Evolutionary conservation across 306 rosid genomes (phyloP).

Genomic region (Rosa rugosa): DNA sequence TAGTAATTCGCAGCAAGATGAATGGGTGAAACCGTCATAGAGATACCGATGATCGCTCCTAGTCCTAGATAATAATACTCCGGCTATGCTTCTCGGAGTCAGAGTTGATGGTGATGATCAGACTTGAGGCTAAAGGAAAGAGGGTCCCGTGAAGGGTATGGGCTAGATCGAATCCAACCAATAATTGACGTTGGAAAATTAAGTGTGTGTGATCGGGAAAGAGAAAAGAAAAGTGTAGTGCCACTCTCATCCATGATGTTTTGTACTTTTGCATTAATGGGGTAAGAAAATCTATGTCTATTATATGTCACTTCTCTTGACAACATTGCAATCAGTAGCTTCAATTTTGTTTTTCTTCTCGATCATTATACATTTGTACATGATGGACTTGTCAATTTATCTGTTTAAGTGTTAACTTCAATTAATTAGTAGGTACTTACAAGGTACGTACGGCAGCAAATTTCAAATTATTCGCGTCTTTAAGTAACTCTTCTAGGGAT

Average conservation of each 20-base stretch:
- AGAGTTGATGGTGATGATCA: background rate
- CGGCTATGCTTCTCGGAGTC: background rate
- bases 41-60: background rate
- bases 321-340: slow-evolving; percentile 20
- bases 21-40: slow-evolving; percentile 26
- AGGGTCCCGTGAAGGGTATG: slow-evolving; percentile 3
- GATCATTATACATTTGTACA: background rate
- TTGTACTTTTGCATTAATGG: background rate
- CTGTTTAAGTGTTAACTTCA: background rate
- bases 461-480: background rate
- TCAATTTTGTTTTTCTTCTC: background rate
- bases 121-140: background rate
- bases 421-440: background rate
- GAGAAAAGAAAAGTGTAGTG: background rate
- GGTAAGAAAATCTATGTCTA: slow-evolving; percentile 9
- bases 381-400: background rate
- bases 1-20: slow-evolving; percentile 9
- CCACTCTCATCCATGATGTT: slow-evolving; percentile 1
- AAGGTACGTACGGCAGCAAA: background rate
- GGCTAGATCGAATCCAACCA: background rate
- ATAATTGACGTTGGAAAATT: slow-evolving; percentile 9
- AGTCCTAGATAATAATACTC: background rate
- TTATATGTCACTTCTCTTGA: slow-evolving; percentile 9
- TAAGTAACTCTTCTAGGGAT: too few relatives aligned
- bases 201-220: background rate